A percentile compares a stretch with the other conserved stretches of the same genome.
Conservation (phyloP, 2,329 filamentous ascomycete species). For the Tolypocladium cylindrosporum region DNA sequence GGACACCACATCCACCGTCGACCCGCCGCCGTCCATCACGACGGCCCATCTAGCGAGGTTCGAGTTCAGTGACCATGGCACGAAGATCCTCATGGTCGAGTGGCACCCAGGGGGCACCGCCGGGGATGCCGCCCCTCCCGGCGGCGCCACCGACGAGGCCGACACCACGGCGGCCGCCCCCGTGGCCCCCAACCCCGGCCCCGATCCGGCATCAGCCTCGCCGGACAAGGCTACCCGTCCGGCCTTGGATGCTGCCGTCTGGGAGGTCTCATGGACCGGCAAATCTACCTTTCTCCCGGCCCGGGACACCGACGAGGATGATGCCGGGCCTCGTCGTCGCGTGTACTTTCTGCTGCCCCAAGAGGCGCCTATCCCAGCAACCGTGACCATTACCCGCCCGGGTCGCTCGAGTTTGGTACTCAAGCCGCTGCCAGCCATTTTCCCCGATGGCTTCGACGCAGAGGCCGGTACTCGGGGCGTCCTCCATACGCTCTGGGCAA, state of each 20-base stretch:
- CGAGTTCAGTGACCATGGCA: constrained; percentile 80
- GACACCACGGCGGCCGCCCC: constrained; percentile 5
- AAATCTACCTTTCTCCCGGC: constrained; percentile 64
- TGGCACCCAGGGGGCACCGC: constrained; percentile 48
- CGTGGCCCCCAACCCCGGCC: constrained; percentile 9
- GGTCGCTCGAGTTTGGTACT: constrained; percentile 39
- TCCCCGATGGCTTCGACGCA: constrained; percentile 62
- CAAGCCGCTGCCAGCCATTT: constrained; percentile 80
- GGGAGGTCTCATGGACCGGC: constrained; percentile 77
- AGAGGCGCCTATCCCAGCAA: constrained; percentile 58
- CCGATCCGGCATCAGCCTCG: constrained; percentile 1
- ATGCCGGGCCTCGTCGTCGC: constrained; percentile 38
- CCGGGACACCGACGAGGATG: constrained; percentile 24
- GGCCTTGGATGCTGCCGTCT: constrained; percentile 26
- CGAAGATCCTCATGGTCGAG: constrained; percentile 88
- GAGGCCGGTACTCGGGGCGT: constrained; percentile 70
- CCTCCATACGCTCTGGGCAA: constrained; percentile 83
- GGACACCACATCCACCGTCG: constrained; percentile 1
- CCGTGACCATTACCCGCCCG: constrained; percentile 52
- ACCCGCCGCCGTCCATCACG: constrained; percentile 4
- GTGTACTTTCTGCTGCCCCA: constrained; percentile 77
- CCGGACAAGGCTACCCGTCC: background rate
- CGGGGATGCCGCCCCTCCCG: constrained; percentile 1
- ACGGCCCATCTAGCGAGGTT: constrained; percentile 54
- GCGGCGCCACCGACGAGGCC: constrained; percentile 2